A percentile compares a stretch with the other conserved stretches of the same genome.
Evolutionary conservation across 352 stramenopile species (phyloP).

Genomic region (Phytophthora colocasiae): DNA sequence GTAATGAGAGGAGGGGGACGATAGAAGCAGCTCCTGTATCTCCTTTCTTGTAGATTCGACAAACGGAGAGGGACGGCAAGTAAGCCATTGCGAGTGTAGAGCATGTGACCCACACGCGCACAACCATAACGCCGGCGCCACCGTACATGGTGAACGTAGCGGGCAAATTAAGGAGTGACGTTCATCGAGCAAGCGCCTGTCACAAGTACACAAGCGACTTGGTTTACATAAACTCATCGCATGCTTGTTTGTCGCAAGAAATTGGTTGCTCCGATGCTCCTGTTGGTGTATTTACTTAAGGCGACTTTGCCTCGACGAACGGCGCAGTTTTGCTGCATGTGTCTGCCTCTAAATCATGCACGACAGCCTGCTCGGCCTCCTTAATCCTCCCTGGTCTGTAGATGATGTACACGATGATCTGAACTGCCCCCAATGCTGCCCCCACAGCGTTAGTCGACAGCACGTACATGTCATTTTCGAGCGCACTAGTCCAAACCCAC

Average conservation of each 20-base stretch:
- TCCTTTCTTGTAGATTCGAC: neutral
- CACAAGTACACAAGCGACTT: neutral
- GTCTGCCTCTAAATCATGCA: constrained; percentile 25
- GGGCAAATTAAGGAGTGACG: neutral
- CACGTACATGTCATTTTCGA: constrained; percentile 40
- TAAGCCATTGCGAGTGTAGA: neutral
- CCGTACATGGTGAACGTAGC: neutral
- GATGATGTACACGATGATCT: constrained; percentile 36
- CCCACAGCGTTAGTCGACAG: constrained; percentile 35
- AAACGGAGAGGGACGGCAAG: neutral
- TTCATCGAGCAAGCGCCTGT: neutral
- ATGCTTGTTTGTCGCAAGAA: neutral
- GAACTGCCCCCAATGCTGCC: constrained; percentile 15
- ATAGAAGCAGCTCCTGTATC: neutral
- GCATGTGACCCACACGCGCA: constrained; percentile 4
- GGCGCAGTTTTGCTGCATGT: constrained; percentile 3
- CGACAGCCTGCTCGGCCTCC: constrained; percentile 20
- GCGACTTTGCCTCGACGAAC: constrained; percentile 16
- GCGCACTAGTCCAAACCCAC: constrained; percentile 31
- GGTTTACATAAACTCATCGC: constrained; percentile 3
- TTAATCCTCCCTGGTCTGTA: constrained; percentile 29
- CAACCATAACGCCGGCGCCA: neutral
- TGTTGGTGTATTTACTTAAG: constrained; percentile 5
- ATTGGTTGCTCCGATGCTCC: neutral
- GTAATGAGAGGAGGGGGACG: constrained; percentile 1